Percentiles rank a stretch among this genome's conserved stretches.
These are phyloP conservation scores for Sonneratia alba DNA, from an alignment of 345 rosid species.

Conservation along the genomic window DNA sequence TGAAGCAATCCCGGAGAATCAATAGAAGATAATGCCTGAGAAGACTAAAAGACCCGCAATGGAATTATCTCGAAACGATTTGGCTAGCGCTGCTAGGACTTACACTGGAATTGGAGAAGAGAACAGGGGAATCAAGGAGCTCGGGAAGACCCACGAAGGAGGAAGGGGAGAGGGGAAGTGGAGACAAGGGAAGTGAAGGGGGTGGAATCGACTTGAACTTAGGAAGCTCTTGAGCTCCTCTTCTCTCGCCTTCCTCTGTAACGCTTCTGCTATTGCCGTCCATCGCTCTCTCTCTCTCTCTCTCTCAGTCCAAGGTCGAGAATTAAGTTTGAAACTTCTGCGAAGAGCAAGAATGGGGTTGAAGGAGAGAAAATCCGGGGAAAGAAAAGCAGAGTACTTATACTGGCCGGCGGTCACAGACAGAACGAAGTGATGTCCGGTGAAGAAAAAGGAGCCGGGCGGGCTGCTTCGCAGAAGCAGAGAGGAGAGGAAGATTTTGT, in stretches of 20 bases:
- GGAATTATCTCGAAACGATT: background rate
- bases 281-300: background rate
- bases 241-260: background rate
- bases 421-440: background rate
- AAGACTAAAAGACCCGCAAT: background rate
- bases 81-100: slow-evolving; percentile 12
- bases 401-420: background rate
- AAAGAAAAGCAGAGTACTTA: background rate
- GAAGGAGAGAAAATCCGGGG: background rate
- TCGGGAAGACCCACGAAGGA: slow-evolving; percentile 51
- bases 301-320: slow-evolving; percentile 17
- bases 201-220: slow-evolving; percentile 64
- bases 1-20: background rate
- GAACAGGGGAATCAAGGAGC: slow-evolving; percentile 66
- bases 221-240: slow-evolving; percentile 17
- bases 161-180: slow-evolving; percentile 64
- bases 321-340: background rate
- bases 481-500: slow-evolving; percentile 22
- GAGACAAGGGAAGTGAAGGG: slow-evolving; percentile 49
- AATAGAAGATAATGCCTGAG: background rate
- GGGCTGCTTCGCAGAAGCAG: slow-evolving; percentile 52
- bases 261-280: slow-evolving; percentile 4
- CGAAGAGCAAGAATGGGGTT: background rate
- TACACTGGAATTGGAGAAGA: slow-evolving; percentile 55
- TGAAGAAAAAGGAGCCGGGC: background rate